Evolutionary conservation across 2,329 filamentous ascomycete genomes (phyloP).

Genomic region (Cercospora zeina): DNA sequence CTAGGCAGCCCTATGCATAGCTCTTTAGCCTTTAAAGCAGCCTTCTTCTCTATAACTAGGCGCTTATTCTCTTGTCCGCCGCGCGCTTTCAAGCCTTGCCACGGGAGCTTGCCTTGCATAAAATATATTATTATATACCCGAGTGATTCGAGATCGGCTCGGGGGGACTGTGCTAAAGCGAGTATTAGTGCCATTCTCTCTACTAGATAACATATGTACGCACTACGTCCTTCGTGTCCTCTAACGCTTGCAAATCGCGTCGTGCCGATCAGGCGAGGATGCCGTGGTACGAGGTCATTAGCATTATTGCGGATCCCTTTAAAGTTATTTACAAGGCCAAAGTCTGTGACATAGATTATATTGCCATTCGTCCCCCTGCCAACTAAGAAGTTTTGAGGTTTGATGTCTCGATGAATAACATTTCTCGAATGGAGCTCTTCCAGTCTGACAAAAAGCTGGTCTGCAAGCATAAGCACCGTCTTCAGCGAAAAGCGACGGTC

Average conservation of each 20-base stretch:
- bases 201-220: not conserved
- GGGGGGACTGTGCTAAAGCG: slow-evolving; percentile 1
- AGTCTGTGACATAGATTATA: slow-evolving; percentile 13
- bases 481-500: slow-evolving; percentile 17
- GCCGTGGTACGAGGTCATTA: not conserved
- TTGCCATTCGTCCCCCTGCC: slow-evolving; percentile 9
- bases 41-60: too few relatives aligned
- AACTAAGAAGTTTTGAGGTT: slow-evolving; percentile 14
- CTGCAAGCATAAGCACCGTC: slow-evolving; percentile 21
- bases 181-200: slow-evolving; percentile 3
- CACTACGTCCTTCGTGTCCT: slow-evolving; percentile 7
- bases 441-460: slow-evolving; percentile 14
- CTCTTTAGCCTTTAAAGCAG: too few relatives aligned
- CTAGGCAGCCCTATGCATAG: too few relatives aligned
- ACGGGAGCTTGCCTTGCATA: slow-evolving; percentile 4
- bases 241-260: slow-evolving; percentile 12
- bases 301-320: not conserved
- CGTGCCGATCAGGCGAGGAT: slow-evolving; percentile 7
- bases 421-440: not conserved
- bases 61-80: too few relatives aligned
- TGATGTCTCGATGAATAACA: slow-evolving; percentile 11
- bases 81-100: slow-evolving; percentile 9
- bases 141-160: slow-evolving; percentile 14
- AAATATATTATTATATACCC: slow-evolving; percentile 19
- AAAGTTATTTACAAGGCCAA: not conserved